Base-by-base conservation (phyloP, 2,329 filamentous ascomycete genomes). In the Monilinia polystroma region DNA sequence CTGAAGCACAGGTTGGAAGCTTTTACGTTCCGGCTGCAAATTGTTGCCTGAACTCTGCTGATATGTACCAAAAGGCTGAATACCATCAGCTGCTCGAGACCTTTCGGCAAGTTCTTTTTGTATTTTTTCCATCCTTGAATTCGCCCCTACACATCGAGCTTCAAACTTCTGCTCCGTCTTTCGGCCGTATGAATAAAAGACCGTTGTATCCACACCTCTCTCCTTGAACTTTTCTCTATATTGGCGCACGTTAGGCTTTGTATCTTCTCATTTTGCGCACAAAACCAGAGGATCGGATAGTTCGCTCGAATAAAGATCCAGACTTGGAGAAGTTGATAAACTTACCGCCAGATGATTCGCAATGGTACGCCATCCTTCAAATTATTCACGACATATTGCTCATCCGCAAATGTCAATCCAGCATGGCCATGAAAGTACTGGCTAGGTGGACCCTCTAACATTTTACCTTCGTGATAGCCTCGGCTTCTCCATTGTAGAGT, bases 401-500 rank as follows among this genome's bases (percentile, higher is more conserved):
- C 63, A 63, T 68, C 67, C 8, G 18, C 38, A n/a, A 26, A 38
- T 26, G 66, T 68, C 41, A 68, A 35, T 23, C 66, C 63, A 26
- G 47, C 45, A 49, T 58, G 57, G 18, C 18, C 18, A 35, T 47
- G 43, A 8, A 68, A 67, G 38, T 66, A 67, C 11, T 16, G 11
- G 29, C 56, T 63, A 11, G 52, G 41, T 38, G 14, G 8, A 18
- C 26, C 35, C 11, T 63, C 20, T 23, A 55, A 14, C 47, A 62
- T 26, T 5, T n/a, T 18, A 11, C 54, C 57, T 32, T 59, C 47
- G 7, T 38, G 41, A 49, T 63, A 66, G 12, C 64, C 67, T 32
- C 41, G 14, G 35, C 26, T 67, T 16, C 41, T 55, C 64, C 64
- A 68, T 59, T 68, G 52, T 4, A 26, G 7, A 20, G 29, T 59